These are phyloP conservation scores for Linum tenue DNA, from an alignment of 345 rosid genomes.

Conservation along the genomic window DNA sequence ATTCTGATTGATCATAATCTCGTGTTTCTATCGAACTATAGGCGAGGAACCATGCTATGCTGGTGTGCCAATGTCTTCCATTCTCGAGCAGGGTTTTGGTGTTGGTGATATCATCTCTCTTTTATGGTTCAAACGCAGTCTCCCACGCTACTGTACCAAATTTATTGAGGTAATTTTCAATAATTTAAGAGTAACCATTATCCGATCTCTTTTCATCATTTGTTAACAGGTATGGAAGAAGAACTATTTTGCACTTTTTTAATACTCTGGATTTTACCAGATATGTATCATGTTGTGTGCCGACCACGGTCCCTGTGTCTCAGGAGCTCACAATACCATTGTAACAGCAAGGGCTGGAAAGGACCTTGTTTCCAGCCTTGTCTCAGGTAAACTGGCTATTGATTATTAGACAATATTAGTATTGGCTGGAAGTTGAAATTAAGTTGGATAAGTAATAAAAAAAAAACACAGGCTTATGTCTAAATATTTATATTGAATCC, in stretches of 20 bases:
- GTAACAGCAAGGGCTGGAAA: conserved; percentile 99
- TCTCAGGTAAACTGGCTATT: conserved; percentile 44
- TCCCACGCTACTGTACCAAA: conserved; percentile 88
- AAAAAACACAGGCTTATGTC: too few species aligned
- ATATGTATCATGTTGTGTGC: conserved; percentile 97
- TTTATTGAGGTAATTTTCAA: conserved; percentile 64
- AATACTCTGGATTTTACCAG: conserved; percentile 31
- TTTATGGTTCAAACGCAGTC: conserved; percentile 95
- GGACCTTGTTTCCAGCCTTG: conserved; percentile 96
- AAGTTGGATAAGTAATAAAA: too few species aligned
- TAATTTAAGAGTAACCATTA: not conserved
- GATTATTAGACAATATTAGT: not conserved
- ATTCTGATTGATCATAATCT: conserved; percentile 4
- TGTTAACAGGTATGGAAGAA: not conserved
- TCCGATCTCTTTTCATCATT: not conserved
- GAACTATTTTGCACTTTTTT: not conserved
- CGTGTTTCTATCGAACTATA: conserved; percentile 18
- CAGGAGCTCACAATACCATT: conserved; percentile 92
- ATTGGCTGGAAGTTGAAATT: not conserved
- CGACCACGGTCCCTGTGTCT: conserved; percentile 95
- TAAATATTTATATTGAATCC: too few species aligned
- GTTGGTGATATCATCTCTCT: conserved; percentile 97
- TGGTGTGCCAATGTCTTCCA: conserved; percentile 97
- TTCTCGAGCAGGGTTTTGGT: conserved; percentile 80
- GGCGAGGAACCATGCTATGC: conserved; percentile 99